Base-by-base conservation (phyloP, 2,329 filamentous ascomycete genomes). In the Diaporthe ampelina region DNA sequence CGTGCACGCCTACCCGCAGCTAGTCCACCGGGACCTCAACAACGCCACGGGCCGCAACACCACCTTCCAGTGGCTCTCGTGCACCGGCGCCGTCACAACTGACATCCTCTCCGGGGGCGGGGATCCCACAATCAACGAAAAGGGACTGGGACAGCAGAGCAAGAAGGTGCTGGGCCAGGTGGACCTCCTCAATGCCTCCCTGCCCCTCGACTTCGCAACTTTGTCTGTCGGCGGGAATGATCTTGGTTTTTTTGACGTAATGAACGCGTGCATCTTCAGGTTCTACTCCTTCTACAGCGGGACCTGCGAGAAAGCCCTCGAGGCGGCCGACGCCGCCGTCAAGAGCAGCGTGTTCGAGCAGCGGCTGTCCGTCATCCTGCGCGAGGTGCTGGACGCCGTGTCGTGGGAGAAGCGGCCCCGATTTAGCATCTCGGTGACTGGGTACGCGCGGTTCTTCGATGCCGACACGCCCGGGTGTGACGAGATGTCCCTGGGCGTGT, bases 211-310 rank as follows among this genome's bases (percentile, higher is more conserved):
- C 77, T 86, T 87, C 75, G 85, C 85, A 4, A 82, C 86, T 0
- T 80, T 88, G 8, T 87, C 85, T n/a, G 81, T 87, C 43, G 86
- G 85, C 61, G 86, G 86, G 21, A 88, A 87, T 78, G 86, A 88
- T 76, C 81, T 88, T 11, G 86, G 85, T 76, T 88, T 87, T 80
- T 88, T 86, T 76, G 83, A 85, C 50, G 84, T 88, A 26, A 86
- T 88, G 79, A 87, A 88, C 77, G 85, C 85, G 32, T 88, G 86
- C 77, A 84, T 88, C 21, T 87, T 88, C 76, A 83, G 85, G 43
- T 87, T 87, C 78, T 87, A 88, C 77, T 84, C 84, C 77, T 85
- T 86, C 78, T 86, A 85, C 79, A 86, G 84, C 21, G 85, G 85
- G 7, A 85, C 85, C 1, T 88, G 86, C 78, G 82, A 84, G 69